phyloP scores from a whole-genome alignment of 73 alveolate genomes.

The Paramecium tetraurelia region DNA sequence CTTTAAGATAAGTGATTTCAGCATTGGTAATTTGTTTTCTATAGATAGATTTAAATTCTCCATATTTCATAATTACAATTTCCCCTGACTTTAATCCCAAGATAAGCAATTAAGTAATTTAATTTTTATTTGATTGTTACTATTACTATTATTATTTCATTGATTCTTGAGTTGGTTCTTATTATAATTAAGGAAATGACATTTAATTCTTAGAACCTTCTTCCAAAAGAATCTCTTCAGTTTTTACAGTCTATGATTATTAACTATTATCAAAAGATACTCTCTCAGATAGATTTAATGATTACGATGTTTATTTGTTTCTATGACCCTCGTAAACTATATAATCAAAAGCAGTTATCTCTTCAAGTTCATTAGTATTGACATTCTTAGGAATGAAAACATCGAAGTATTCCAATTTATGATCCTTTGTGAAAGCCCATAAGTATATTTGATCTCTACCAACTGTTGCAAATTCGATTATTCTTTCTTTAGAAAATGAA shows the following conservation, averaged over 20 bases:
- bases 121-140: neutral
- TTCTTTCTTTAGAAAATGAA: constrained; percentile 16
- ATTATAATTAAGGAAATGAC: neutral
- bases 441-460: constrained; percentile 57
- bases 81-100: constrained; percentile 53
- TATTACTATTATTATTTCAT: neutral
- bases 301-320: neutral
- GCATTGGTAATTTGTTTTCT: constrained; percentile 14
- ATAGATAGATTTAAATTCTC: constrained; percentile 32
- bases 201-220: neutral
- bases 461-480: constrained; percentile 56
- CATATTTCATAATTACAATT: constrained; percentile 33
- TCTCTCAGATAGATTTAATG: neutral
- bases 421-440: constrained; percentile 51
- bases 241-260: constrained; percentile 10
- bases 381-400: constrained; percentile 29
- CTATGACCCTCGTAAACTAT: neutral
- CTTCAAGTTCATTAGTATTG: constrained; percentile 4
- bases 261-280: neutral
- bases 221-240: neutral
- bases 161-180: constrained; percentile 9
- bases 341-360: constrained; percentile 29
- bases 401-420: constrained; percentile 53
- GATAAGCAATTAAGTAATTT: neutral
- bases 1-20: constrained; percentile 48